These are phyloP conservation scores for Drechslerella stenobrocha DNA, from an alignment of 2,329 filamentous ascomycete genomes.

Conservation along the genomic window DNA sequence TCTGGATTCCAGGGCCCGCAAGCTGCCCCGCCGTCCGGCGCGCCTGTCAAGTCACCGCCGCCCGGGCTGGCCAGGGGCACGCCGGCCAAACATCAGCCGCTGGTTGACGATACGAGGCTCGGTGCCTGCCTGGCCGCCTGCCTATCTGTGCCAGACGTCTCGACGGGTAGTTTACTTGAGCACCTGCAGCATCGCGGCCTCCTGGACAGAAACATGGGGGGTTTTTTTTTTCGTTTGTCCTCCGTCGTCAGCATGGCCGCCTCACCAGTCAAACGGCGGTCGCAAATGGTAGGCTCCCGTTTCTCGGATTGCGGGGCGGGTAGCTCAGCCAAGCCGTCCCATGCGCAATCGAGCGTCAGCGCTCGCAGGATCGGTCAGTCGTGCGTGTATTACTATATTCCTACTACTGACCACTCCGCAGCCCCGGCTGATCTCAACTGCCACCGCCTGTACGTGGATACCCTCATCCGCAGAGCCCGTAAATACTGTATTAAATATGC, in stretches of 20 bases:
- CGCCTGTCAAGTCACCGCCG: not conserved
- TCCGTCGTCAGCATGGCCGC: too few relatives aligned
- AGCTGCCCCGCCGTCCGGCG: slow-evolving; percentile 11
- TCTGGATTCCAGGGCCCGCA: slow-evolving; percentile 1
- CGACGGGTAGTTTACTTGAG: too few relatives aligned
- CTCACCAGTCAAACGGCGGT: too few relatives aligned
- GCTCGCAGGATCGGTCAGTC: too few relatives aligned
- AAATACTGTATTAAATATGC: too few relatives aligned
- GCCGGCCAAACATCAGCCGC: not conserved
- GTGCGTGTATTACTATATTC: too few relatives aligned
- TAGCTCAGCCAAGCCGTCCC: not conserved
- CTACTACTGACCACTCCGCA: not conserved
- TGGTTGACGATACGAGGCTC: too few relatives aligned
- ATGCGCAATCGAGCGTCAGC: not conserved
- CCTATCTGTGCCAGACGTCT: not conserved
- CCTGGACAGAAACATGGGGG: not conserved
- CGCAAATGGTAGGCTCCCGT: not conserved
- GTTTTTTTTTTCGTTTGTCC: too few relatives aligned
- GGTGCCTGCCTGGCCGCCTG: slow-evolving; percentile 1
- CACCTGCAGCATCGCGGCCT: not conserved
- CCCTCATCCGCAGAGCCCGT: not conserved
- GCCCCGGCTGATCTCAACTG: not conserved
- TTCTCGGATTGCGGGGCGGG: not conserved
- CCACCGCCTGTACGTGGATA: not conserved
- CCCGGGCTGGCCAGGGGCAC: not conserved